A percentile compares a stretch with the other conserved stretches of the same genome.
phyloP scores from a whole-genome alignment of 2,329 filamentous ascomycete species.

The Talaromyces amestolkiae region DNA sequence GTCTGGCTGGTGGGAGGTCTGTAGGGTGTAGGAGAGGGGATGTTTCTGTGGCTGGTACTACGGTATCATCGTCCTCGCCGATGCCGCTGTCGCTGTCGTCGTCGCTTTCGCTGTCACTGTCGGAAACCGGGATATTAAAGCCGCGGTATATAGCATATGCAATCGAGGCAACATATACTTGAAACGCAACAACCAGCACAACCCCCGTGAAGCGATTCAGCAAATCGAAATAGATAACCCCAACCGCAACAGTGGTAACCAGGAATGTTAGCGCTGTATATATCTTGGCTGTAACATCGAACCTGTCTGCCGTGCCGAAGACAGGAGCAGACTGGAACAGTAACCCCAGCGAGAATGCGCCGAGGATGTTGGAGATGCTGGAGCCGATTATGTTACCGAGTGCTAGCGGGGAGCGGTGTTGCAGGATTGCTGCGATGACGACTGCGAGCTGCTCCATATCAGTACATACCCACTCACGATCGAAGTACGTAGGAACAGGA shows the following conservation, averaged over 20 bases:
- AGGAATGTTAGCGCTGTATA: conserved; percentile 47
- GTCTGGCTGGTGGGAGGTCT: background rate
- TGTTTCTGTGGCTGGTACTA: background rate
- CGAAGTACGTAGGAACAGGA: background rate
- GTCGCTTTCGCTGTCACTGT: conserved; percentile 46
- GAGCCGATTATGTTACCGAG: conserved; percentile 57
- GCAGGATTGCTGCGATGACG: conserved; percentile 49
- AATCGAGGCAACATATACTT: conserved; percentile 46
- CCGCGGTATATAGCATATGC: conserved; percentile 48
- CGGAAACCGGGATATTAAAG: conserved; percentile 41
- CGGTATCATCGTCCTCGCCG: conserved; percentile 22
- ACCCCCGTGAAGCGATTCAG: conserved; percentile 39
- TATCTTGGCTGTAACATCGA: conserved; percentile 51
- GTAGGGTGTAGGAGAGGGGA: background rate
- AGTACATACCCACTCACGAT: background rate
- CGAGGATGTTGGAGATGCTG: conserved; percentile 55
- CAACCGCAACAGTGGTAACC: conserved; percentile 42
- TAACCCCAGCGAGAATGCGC: conserved; percentile 55
- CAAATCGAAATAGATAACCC: conserved; percentile 35
- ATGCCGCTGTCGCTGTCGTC: conserved; percentile 31
- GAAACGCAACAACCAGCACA: conserved; percentile 45
- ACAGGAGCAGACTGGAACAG: conserved; percentile 40
- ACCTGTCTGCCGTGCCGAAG: conserved; percentile 24
- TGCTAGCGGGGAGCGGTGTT: conserved; percentile 48
- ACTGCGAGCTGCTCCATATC: conserved; percentile 46